These are phyloP conservation scores for Spiromastix sp. DNA, from an alignment of 2,329 filamentous ascomycete species.

Conservation along the genomic window DNA sequence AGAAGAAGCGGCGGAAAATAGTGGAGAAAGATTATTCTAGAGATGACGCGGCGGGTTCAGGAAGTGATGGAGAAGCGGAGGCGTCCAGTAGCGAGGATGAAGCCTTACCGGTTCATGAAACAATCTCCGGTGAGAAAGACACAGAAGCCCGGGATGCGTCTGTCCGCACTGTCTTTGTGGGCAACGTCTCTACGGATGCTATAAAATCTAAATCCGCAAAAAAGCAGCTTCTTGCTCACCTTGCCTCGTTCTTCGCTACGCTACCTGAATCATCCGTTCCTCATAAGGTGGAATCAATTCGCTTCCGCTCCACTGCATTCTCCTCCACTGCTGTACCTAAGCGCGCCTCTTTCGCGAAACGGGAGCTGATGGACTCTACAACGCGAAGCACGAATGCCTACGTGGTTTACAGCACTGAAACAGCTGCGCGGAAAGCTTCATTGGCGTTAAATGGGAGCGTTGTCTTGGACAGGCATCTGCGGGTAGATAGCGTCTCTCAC, in stretches of 20 bases:
- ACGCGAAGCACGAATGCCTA: conserved; percentile 93
- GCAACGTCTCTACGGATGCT: conserved; percentile 75
- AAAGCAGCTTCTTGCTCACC: conserved; percentile 65
- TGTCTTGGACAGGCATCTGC: conserved; percentile 76
- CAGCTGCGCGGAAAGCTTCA: conserved; percentile 66
- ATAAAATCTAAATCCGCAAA: conserved; percentile 74
- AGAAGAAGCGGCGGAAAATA: conserved; percentile 30
- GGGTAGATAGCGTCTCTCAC: conserved; percentile 84
- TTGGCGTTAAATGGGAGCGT: conserved; percentile 71
- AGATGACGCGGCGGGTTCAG: conserved; percentile 15
- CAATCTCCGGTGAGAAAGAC: conserved; percentile 19
- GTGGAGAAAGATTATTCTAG: conserved; percentile 21
- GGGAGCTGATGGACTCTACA: conserved; percentile 80
- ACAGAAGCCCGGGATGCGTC: conserved; percentile 60
- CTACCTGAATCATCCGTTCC: conserved; percentile 38
- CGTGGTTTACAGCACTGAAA: conserved; percentile 68
- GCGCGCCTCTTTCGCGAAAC: conserved; percentile 86
- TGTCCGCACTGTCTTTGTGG: conserved; percentile 79
- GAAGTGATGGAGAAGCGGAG: conserved; percentile 26
- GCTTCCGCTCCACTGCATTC: conserved; percentile 90
- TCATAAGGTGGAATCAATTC: conserved; percentile 78
- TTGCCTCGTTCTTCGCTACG: conserved; percentile 60
- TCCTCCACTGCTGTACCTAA: conserved; percentile 65
- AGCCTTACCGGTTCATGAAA: conserved; percentile 29
- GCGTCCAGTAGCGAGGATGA: conserved; percentile 40